These are phyloP conservation scores for Coccomyxa sp. DNA, from an alignment of 139 green algal genomes.

Conservation along the genomic window DNA sequence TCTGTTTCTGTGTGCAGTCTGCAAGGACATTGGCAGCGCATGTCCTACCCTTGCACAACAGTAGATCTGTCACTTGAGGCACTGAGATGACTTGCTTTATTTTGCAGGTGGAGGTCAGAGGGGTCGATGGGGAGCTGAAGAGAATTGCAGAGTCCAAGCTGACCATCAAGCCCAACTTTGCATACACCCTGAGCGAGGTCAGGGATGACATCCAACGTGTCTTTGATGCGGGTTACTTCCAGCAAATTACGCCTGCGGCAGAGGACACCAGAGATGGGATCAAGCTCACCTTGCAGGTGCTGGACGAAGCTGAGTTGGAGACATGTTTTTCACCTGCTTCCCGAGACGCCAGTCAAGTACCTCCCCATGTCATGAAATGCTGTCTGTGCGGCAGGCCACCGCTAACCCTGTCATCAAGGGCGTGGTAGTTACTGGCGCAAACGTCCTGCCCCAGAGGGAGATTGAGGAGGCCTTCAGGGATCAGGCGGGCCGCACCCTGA, in stretches of 20 bases:
- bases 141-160: slow-evolving; percentile 58
- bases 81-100: not conserved
- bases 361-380: too few species aligned
- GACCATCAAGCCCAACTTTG: slow-evolving; percentile 83
- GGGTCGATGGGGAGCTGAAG: slow-evolving; percentile 68
- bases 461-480: slow-evolving; percentile 77
- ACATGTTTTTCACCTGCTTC: not conserved
- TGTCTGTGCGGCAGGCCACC: slow-evolving; percentile 34
- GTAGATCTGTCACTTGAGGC: too few species aligned
- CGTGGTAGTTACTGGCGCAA: slow-evolving; percentile 67
- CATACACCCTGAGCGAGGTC: slow-evolving; percentile 82
- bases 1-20: too few species aligned
- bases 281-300: slow-evolving; percentile 75
- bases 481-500: slow-evolving; percentile 76
- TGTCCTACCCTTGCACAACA: too few species aligned
- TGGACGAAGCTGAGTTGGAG: not conserved
- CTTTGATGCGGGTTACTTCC: slow-evolving; percentile 90
- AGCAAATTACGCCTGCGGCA: slow-evolving; percentile 51
- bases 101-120: slow-evolving; percentile 70
- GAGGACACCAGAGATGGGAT: slow-evolving; percentile 94
- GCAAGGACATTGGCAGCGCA: too few species aligned
- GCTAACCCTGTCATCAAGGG: slow-evolving; percentile 76
- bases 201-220: slow-evolving; percentile 78
- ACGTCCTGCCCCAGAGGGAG: slow-evolving; percentile 70
- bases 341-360: too few species aligned